These are phyloP conservation scores for Zea luxurians DNA, from an alignment of 176 grass and related monocot genomes.

Conservation along the genomic window DNA sequence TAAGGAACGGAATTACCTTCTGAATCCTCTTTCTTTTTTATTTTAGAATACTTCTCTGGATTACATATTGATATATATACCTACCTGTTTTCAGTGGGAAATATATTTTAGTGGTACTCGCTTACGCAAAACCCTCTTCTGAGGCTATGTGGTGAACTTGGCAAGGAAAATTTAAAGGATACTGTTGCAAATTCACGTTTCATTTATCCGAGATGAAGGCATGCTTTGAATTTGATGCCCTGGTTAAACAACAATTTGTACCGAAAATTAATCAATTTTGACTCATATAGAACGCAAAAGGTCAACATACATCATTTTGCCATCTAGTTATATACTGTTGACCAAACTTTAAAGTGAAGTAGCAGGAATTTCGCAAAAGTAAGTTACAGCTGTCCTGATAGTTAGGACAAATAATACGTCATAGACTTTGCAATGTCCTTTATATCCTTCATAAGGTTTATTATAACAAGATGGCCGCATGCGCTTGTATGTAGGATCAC, in stretches of 20 bases:
- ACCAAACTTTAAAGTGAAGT: background rate
- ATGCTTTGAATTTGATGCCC: background rate
- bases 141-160: background rate
- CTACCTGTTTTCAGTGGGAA: background rate
- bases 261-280: background rate
- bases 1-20: background rate
- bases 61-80: background rate
- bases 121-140: background rate
- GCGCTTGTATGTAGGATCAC: constrained; percentile 1
- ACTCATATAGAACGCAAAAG: background rate
- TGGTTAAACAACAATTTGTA: background rate
- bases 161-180: background rate
- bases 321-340: background rate
- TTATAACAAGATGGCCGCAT: background rate
- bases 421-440: background rate
- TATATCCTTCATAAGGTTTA: background rate
- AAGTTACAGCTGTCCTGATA: background rate
- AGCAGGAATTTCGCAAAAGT: background rate
- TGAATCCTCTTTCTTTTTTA: background rate
- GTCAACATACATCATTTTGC: background rate
- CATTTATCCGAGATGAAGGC: background rate
- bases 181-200: background rate
- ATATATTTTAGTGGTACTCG: background rate
- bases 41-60: background rate
- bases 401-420: background rate